Evolutionary conservation across 805 yeast species (phyloP), one percentile per base, ranked within the genome.

Genomic region (Spathaspora girioi): DNA sequence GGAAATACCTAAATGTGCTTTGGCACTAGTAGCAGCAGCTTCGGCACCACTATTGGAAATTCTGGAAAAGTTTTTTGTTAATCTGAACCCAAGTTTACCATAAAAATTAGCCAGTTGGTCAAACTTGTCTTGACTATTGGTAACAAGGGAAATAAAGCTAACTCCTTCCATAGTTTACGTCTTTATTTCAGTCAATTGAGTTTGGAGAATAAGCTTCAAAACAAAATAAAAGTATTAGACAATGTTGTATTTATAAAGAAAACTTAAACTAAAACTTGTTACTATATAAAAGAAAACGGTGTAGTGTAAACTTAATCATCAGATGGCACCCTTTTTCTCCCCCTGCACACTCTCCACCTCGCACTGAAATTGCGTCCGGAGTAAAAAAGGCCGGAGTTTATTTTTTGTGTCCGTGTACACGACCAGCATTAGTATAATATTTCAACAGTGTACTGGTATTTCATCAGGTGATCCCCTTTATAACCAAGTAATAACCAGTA

Each of bases 101-200:
- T 87, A 87, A 67, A 85, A 87, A n/a, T 69, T 59, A 48, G 81
- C 69, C 11, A 86, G 63, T 32, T 70, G 62, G 5, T 70, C 69
- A 65, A 80, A 87, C 38, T 65, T 62, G 8, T 64, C 67, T 3
- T 76, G 70, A 58, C 77, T 78, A 47, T 72, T 67, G 9, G 91
- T 83, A 43, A 82, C 82, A 50, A 86, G 70, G 38, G 93, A 85
- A 23, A 81, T 71, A 61, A 80, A 83, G 26, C 87, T 80, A 47
- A 83, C 63, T 19, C 73, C 70, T 50, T 58, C 51, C 27, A 62
- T 49, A 38, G 27, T 23, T 15, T 7, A 9, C 15, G 35, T 31
- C 35, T 31, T 14, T 31, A 31, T 31, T n/a, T 31, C 12, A 35
- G 18, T 35, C 40, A 35, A 35, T 35, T 35, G 40, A 35, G 40